phyloP scores from a whole-genome alignment of 2,329 filamentous ascomycete genomes.

The Paecilomyces variotii region DNA sequence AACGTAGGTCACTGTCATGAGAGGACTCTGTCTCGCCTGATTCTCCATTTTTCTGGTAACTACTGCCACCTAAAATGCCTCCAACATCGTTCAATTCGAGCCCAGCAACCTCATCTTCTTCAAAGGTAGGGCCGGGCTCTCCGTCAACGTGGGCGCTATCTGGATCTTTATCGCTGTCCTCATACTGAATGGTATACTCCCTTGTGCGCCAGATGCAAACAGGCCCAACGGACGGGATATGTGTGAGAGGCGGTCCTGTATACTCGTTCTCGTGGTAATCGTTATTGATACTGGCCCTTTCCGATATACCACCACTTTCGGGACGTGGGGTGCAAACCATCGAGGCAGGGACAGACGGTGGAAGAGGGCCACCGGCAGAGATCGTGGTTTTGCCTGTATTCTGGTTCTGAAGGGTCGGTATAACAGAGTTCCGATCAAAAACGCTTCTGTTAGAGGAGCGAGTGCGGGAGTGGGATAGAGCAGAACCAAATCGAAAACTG shows the following conservation, averaged over 20 bases:
- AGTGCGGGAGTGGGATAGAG: background rate
- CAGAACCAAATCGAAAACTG: background rate
- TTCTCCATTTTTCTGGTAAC: background rate
- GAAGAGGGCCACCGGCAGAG: background rate
- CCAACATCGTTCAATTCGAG: slow-evolving; percentile 7
- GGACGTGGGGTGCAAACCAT: background rate
- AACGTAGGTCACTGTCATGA: background rate
- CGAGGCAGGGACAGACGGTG: background rate
- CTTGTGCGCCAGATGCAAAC: slow-evolving; percentile 5
- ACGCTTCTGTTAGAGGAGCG: background rate
- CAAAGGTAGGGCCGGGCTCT: background rate
- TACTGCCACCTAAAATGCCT: background rate
- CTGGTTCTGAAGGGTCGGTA: background rate
- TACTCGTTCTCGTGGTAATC: background rate
- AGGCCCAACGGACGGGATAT: background rate
- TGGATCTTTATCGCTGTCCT: background rate
- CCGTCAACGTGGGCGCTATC: background rate
- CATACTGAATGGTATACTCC: slow-evolving; percentile 7
- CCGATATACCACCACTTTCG: background rate
- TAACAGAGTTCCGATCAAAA: background rate
- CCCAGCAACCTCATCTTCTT: slow-evolving; percentile 1
- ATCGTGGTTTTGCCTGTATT: background rate
- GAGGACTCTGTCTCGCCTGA: background rate
- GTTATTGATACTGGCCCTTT: background rate
- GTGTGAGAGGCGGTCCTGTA: background rate